These are phyloP conservation scores for Nannizziopsis barbatae DNA, from an alignment of 2,329 filamentous ascomycete genomes.

Conservation along the genomic window DNA sequence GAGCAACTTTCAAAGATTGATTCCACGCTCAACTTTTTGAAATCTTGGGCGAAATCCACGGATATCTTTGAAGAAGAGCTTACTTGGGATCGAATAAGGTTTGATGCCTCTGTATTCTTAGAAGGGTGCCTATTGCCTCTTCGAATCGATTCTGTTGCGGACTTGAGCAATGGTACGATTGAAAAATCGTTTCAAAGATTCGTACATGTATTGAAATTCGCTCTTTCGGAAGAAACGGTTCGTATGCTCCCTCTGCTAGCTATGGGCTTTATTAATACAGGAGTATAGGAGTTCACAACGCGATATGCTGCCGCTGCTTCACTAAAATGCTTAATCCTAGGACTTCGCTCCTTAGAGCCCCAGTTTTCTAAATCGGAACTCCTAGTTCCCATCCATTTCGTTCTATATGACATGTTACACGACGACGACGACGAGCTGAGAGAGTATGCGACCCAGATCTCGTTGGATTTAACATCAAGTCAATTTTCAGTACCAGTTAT, in stretches of 20 bases:
- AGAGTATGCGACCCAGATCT: slow-evolving; percentile 43
- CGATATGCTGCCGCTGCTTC: slow-evolving; percentile 30
- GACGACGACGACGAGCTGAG: slow-evolving; percentile 91
- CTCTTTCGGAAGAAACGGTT: slow-evolving; percentile 34
- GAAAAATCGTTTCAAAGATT: slow-evolving; percentile 24
- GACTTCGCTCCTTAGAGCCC: slow-evolving; percentile 32
- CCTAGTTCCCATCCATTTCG: slow-evolving; percentile 49
- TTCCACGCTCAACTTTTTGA: slow-evolving; percentile 19
- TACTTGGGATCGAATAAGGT: slow-evolving; percentile 28
- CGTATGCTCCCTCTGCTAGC: slow-evolving; percentile 11
- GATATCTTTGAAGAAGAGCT: slow-evolving; percentile 13
- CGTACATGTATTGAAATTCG: slow-evolving; percentile 28
- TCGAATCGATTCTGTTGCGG: slow-evolving; percentile 14
- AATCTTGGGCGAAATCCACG: slow-evolving; percentile 5
- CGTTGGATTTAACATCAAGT: slow-evolving; percentile 28
- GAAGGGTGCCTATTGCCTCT: slow-evolving; percentile 30
- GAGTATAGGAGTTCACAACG: slow-evolving; percentile 31
- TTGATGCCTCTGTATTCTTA: slow-evolving; percentile 29
- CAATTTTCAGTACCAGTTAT: slow-evolving; percentile 21
- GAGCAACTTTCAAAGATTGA: slow-evolving; percentile 17
- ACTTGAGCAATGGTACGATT: slow-evolving; percentile 13
- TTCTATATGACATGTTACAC: slow-evolving; percentile 64
- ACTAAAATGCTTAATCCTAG: slow-evolving; percentile 25
- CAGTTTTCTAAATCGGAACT: slow-evolving; percentile 19
- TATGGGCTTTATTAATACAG: neutral